Conservation (phyloP, 768 basidiomycete species). For the Dioszegia aurantiaca region DNA sequence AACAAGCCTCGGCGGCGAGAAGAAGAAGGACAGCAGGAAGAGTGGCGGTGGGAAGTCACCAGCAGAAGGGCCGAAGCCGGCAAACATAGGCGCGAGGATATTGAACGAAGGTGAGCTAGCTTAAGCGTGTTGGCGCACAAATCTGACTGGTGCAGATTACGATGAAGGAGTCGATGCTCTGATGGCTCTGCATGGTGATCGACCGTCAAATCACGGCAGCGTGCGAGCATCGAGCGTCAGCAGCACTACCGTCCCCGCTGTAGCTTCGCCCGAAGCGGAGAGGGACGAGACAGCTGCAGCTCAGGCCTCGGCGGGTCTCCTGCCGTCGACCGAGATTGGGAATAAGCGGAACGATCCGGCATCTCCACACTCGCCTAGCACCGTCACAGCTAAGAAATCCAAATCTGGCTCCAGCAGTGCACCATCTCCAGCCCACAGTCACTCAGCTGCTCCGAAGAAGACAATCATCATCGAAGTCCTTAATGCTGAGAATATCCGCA, state of each 20-base stretch:
- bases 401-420: slow-evolving; percentile 4
- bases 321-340: slow-evolving; percentile 4
- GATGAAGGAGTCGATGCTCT: slow-evolving; percentile 85
- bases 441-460: slow-evolving; percentile 7
- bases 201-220: slow-evolving; percentile 24
- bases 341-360: slow-evolving; percentile 34
- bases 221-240: slow-evolving; percentile 15
- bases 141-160: slow-evolving; percentile 61
- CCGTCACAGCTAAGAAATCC: slow-evolving; percentile 23
- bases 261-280: neutral
- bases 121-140: neutral
- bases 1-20: slow-evolving; percentile 18
- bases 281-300: slow-evolving; percentile 2
- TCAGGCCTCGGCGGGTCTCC: neutral
- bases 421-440: slow-evolving; percentile 13
- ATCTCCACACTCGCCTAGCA: slow-evolving; percentile 32
- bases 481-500: slow-evolving; percentile 29
- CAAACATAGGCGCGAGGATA: slow-evolving; percentile 61
- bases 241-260: slow-evolving; percentile 3
- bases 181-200: slow-evolving; percentile 63
- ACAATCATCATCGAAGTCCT: slow-evolving; percentile 42
- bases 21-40: slow-evolving; percentile 26
- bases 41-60: slow-evolving; percentile 16
- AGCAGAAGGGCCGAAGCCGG: neutral
- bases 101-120: slow-evolving; percentile 65